A percentile compares a stretch with the other conserved stretches of the same genome.
phyloP scores from a whole-genome alignment of 371 early-diverging fungal species.

The Mortierella sp. region DNA sequence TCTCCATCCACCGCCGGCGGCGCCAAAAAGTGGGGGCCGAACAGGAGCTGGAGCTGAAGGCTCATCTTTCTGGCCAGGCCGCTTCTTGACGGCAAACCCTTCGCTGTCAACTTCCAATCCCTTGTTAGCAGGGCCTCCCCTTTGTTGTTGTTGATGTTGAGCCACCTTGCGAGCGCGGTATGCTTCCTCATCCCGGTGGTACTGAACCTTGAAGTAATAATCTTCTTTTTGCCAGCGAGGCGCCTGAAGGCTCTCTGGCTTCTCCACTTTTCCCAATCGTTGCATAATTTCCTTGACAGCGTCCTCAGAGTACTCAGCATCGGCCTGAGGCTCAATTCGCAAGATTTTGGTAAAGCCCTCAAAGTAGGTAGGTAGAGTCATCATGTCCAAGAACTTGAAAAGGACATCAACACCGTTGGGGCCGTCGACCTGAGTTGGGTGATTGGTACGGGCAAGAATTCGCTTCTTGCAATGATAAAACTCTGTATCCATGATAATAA shows the following conservation, averaged over 20 bases:
- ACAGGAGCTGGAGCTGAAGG: constrained; percentile 42
- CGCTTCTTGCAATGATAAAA: constrained; percentile 71
- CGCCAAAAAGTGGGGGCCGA: constrained; percentile 54
- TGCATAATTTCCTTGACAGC: constrained; percentile 63
- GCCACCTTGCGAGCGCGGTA: constrained; percentile 53
- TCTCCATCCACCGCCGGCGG: constrained; percentile 49
- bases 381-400: constrained; percentile 67
- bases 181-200: constrained; percentile 50
- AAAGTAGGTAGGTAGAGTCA: constrained; percentile 67
- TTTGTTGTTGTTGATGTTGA: constrained; percentile 23
- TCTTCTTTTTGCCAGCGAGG: constrained; percentile 53
- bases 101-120: constrained; percentile 44
- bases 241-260: constrained; percentile 42
- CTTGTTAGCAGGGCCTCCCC: constrained; percentile 16
- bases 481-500: constrained; percentile 76
- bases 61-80: constrained; percentile 46
- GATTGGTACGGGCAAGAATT: constrained; percentile 69
- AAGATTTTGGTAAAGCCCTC: constrained; percentile 76
- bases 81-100: constrained; percentile 48
- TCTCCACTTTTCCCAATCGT: constrained; percentile 34
- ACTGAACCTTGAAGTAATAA: constrained; percentile 52
- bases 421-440: constrained; percentile 83
- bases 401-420: constrained; percentile 71
- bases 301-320: constrained; percentile 60
- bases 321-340: constrained; percentile 64